Conservation (phyloP, 2,329 filamentous ascomycete genomes). For the Trichoderma brevicompactum region DNA sequence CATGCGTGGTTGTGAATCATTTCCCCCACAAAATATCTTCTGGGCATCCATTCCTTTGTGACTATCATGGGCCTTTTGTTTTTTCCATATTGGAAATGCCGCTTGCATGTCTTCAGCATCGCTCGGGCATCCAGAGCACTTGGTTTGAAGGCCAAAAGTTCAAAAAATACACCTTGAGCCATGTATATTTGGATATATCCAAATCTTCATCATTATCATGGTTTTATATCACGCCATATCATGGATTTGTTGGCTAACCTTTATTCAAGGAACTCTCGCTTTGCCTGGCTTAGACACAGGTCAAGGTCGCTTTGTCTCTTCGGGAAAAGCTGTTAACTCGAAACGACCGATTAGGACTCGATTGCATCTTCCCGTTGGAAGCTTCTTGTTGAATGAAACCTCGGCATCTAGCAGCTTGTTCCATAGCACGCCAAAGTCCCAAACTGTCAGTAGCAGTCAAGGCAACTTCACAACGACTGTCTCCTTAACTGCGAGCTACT, state of each 20-base stretch:
- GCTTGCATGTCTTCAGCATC: neutral
- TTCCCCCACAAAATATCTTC: constrained; percentile 12
- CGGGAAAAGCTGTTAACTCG: neutral
- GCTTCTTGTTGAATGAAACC: neutral
- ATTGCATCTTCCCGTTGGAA: neutral
- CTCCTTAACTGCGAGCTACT: constrained; percentile 7
- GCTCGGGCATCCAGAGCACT: neutral
- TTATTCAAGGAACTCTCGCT: constrained; percentile 22
- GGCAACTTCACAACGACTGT: constrained; percentile 17
- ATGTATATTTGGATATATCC: constrained; percentile 18
- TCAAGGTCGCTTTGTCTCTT: neutral
- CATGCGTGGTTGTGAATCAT: constrained; percentile 29
- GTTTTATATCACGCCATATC: constrained; percentile 11
- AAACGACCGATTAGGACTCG: neutral
- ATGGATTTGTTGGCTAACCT: constrained; percentile 31
- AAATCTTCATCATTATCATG: constrained; percentile 29
- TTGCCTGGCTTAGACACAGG: constrained; percentile 6
- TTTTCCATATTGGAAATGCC: neutral
- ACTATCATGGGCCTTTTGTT: neutral
- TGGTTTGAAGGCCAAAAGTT: neutral
- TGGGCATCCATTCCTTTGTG: constrained; percentile 9
- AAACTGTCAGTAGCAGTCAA: neutral
- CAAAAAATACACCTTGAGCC: neutral
- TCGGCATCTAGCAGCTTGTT: neutral
- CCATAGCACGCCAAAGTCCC: neutral